These are phyloP conservation scores for Cladorrhinum sp. DNA, from an alignment of 2,329 filamentous ascomycete genomes.

Conservation along the genomic window DNA sequence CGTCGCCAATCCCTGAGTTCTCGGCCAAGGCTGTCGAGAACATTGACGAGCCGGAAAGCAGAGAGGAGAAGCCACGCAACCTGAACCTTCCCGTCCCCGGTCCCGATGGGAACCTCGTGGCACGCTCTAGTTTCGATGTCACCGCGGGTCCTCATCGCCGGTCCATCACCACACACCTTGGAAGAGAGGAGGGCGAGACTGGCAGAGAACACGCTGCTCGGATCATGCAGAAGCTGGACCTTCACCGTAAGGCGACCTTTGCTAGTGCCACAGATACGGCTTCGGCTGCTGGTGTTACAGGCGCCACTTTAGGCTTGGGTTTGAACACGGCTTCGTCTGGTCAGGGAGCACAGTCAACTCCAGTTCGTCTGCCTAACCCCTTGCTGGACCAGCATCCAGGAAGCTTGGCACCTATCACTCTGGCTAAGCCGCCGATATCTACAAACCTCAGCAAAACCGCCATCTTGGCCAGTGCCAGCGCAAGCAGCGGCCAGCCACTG, in stretches of 20 bases:
- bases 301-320: conserved; percentile 47
- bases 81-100: conserved; percentile 67
- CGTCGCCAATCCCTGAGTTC: conserved; percentile 85
- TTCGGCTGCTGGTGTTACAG: conserved; percentile 39
- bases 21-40: conserved; percentile 65
- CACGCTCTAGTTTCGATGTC: conserved; percentile 72
- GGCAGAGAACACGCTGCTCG: conserved; percentile 78
- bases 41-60: conserved; percentile 35
- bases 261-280: conserved; percentile 38
- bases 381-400: conserved; percentile 50
- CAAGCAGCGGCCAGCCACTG: conserved; percentile 67
- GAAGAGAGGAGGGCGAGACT: conserved; percentile 67
- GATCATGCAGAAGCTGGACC: conserved; percentile 89
- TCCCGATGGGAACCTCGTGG: conserved; percentile 49
- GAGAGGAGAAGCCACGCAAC: conserved; percentile 59
- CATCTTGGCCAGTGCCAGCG: conserved; percentile 69
- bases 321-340: conserved; percentile 26
- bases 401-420: conserved; percentile 74
- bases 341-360: conserved; percentile 26
- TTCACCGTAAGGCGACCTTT: conserved; percentile 75
- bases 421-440: conserved; percentile 77
- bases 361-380: conserved; percentile 28
- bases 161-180: conserved; percentile 53
- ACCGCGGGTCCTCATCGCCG: conserved; percentile 46
- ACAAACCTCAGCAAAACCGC: conserved; percentile 86